These are phyloP conservation scores for Salix brachista DNA, from an alignment of 345 rosid species.

Conservation along the genomic window DNA sequence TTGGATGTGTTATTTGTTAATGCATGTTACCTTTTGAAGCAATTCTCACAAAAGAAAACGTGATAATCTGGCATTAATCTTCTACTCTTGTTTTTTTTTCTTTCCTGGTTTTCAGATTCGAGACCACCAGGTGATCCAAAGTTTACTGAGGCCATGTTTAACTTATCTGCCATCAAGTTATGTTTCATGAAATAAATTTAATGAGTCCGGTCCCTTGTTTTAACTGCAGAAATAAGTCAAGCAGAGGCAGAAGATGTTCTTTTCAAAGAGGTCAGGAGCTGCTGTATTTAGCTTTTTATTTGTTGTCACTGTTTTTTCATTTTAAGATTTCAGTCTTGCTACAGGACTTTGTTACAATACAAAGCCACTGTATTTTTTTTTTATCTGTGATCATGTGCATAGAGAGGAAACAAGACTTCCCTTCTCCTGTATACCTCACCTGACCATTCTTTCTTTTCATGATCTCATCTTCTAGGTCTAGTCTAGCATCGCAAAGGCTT, in stretches of 20 bases:
- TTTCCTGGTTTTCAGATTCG: slow-evolving; percentile 47
- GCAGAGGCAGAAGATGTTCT: slow-evolving; percentile 83
- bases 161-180: slow-evolving; percentile 1
- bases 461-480: background rate
- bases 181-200: background rate
- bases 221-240: slow-evolving; percentile 59
- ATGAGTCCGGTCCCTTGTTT: background rate
- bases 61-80: background rate
- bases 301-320: background rate
- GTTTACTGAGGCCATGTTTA: slow-evolving; percentile 54
- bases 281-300: background rate
- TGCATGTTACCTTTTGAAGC: background rate
- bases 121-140: slow-evolving; percentile 57
- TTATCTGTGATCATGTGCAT: background rate
- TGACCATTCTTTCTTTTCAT: background rate
- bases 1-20: background rate
- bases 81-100: background rate
- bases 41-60: background rate
- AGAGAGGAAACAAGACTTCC: background rate
- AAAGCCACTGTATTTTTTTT: background rate
- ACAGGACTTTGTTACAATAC: background rate
- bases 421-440: background rate
- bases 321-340: background rate
- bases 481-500: background rate
- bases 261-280: slow-evolving; percentile 68